Percentiles rank a stretch among this genome's conserved stretches.
phyloP scores from a whole-genome alignment of 345 rosid species.

The Eucalyptus coolabah region DNA sequence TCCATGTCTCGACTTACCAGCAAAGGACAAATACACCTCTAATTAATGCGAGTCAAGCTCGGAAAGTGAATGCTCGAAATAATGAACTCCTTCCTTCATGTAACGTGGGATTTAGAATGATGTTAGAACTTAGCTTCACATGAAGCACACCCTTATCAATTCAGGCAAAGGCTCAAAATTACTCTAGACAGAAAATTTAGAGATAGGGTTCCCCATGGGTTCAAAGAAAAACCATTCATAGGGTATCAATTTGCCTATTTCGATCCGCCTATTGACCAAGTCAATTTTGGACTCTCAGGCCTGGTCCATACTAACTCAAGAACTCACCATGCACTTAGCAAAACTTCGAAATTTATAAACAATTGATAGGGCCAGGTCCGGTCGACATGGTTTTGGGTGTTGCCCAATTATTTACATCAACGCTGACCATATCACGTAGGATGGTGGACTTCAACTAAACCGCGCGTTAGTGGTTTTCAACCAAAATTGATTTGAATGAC shows the following conservation, averaged over 20 bases:
- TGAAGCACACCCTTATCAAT: too few relatives aligned
- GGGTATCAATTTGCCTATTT: too few relatives aligned
- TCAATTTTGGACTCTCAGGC: too few relatives aligned
- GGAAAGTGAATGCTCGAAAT: not conserved
- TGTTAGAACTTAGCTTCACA: too few relatives aligned
- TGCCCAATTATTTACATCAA: not conserved
- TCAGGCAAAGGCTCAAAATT: too few relatives aligned
- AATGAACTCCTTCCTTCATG: too few relatives aligned
- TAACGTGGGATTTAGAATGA: too few relatives aligned
- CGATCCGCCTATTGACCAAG: too few relatives aligned
- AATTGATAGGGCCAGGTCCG: not conserved
- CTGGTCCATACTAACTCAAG: not conserved
- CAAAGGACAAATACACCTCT: not conserved
- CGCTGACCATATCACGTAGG: fast-evolving
- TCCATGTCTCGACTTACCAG: not conserved
- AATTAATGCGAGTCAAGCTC: not conserved
- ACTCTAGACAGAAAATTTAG: too few relatives aligned
- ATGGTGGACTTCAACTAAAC: fast-evolving
- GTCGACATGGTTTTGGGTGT: not conserved
- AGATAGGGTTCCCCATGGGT: too few relatives aligned
- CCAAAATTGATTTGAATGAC: too few relatives aligned
- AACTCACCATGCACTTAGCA: not conserved
- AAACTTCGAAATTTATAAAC: not conserved
- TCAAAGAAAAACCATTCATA: too few relatives aligned
- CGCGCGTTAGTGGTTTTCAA: fast-evolving